A percentile compares a stretch with the other conserved stretches of the same genome.
These are phyloP conservation scores for Jatropha curcas DNA, from an alignment of 345 rosid species.

Conservation along the genomic window DNA sequence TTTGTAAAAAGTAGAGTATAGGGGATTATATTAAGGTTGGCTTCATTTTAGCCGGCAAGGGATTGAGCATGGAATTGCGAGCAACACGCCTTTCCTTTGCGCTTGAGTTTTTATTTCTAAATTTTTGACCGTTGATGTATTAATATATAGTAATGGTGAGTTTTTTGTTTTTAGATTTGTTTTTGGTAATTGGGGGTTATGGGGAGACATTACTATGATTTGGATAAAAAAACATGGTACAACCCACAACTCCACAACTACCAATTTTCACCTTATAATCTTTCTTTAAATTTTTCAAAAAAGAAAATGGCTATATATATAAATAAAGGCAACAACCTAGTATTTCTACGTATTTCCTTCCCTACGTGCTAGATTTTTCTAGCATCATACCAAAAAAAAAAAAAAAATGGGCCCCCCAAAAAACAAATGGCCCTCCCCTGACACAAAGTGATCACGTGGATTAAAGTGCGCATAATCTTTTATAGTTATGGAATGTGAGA, in stretches of 20 bases:
- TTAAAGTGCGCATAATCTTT: no score
- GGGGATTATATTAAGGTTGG: not conserved
- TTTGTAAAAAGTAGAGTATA: not conserved
- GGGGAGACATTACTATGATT: constrained; percentile 37
- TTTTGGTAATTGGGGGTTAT: not conserved
- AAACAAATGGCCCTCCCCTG: no score
- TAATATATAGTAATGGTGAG: not conserved
- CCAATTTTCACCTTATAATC: not conserved
- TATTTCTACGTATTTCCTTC: not conserved
- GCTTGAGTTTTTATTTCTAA: not conserved
- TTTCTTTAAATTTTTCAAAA: not conserved
- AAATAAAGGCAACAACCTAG: not conserved
- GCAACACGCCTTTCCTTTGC: constrained; percentile 29
- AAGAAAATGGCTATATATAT: not conserved
- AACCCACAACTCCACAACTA: not conserved
- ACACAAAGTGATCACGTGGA: no score
- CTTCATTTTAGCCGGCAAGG: constrained; percentile 45
- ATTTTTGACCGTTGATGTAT: not conserved
- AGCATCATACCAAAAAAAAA: no score
- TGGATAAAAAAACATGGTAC: constrained; percentile 30
- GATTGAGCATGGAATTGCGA: constrained; percentile 33
- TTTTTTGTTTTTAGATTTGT: not conserved
- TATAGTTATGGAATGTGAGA: no score
- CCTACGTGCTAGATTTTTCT: no score
- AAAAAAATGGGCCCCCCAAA: no score